Evolutionary conservation across 2,329 filamentous ascomycete species (phyloP), one percentile per base, ranked within the genome.

Genomic region (Boeremia exigua): DNA sequence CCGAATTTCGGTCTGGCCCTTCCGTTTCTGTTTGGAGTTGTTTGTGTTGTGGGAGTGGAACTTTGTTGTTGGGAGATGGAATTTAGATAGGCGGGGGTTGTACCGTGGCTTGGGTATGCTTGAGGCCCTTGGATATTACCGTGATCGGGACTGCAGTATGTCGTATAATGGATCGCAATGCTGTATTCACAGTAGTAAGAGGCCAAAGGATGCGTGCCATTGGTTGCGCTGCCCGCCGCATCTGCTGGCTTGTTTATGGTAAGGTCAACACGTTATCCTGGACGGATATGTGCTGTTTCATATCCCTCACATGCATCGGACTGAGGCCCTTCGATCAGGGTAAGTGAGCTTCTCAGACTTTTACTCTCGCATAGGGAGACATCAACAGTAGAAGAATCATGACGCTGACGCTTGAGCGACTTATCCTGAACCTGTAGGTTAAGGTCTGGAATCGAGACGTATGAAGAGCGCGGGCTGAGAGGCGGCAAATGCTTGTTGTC

Each of bases 361-460:
- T 28, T 27, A 15, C 23, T 33, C 33, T 32, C 27, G 37, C 39
- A 5, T 29, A 33, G 6, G 7, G 39, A 25, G 51, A 17, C 11
- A 28, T 56, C 25, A 1, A 4, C 36, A 6, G 34, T 49, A 6
- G 47, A 46, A 15, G 46, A 50, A 23, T 46, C 46, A n/a, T 50
- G 42, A 12, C 53, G 47, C 25, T 36, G 40, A 1, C 46, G 23
- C 42, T 46, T 47, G 14, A 33, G 10, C 5, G 25, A 12, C 11
- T 27, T 34, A 9, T 19, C 15, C 1, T 10, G 19, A 17, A 12
- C 3, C 5, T 45, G 15, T 7, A 27, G 14, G 4, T 2, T 23
- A 14, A 28, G 19, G 15, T 44, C 19, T 15, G 32, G 44, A 23
- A 43, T 14, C n/a, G 27, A 9, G n/a, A 8, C 32, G 25, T 0